A percentile compares a stretch with the other conserved stretches of the same genome.
Evolutionary conservation across 1,284 basidiomycete genomes (phyloP).

Genomic region (Sphaerobolus stellatus): DNA sequence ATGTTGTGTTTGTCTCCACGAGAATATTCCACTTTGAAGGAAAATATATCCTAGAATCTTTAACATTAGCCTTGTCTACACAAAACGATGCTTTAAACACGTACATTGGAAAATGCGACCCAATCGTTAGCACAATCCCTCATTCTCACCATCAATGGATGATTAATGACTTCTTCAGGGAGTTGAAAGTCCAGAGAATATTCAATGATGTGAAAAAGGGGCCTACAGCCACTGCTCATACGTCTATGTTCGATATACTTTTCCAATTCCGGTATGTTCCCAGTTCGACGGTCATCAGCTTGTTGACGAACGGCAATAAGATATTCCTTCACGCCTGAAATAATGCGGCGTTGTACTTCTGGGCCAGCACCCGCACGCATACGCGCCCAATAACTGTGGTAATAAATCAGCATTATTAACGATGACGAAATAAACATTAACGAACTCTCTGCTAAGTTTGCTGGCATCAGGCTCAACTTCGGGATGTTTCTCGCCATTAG

Average conservation of each 20-base stretch:
- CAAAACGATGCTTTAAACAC: slow-evolving; percentile 12
- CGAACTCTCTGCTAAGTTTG: slow-evolving; percentile 19
- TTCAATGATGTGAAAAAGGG: slow-evolving; percentile 41
- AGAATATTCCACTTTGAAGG: slow-evolving; percentile 44
- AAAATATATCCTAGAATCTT: slow-evolving; percentile 41
- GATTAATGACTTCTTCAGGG: slow-evolving; percentile 37
- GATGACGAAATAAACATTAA: not conserved
- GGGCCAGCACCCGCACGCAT: not conserved
- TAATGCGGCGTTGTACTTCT: not conserved
- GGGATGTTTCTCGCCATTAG: slow-evolving; percentile 20
- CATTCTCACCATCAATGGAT: slow-evolving; percentile 37
- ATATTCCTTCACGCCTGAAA: not conserved
- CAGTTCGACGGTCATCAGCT: slow-evolving; percentile 26
- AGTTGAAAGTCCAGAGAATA: slow-evolving; percentile 41
- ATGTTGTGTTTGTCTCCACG: slow-evolving; percentile 45
- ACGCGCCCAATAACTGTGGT: not conserved
- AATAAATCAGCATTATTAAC: not conserved
- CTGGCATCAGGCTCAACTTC: slow-evolving; percentile 25
- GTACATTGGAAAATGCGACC: slow-evolving; percentile 43
- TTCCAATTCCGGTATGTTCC: slow-evolving; percentile 35
- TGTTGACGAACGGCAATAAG: not conserved
- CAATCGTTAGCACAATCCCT: slow-evolving; percentile 41
- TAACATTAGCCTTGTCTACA: not conserved
- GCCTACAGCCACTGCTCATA: slow-evolving; percentile 38
- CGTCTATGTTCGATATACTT: slow-evolving; percentile 37